Base-by-base conservation (phyloP, 192 early-diverging fungal genomes). In the Lobulomyces angularis region DNA sequence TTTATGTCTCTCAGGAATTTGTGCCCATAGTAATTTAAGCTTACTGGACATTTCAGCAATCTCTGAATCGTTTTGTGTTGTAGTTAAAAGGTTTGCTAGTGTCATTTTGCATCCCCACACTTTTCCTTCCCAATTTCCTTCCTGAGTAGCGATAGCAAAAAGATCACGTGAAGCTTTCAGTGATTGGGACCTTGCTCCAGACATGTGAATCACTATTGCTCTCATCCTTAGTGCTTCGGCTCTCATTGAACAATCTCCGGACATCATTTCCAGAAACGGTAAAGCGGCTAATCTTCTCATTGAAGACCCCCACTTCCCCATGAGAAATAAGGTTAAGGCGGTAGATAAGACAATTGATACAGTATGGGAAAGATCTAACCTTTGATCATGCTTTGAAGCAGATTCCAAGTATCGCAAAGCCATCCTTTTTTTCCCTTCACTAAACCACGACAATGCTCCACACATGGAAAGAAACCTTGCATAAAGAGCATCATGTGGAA, bases 401-500 rank as follows among this genome's bases (percentile, higher is more conserved):
- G 64, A 57, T 16, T 61, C 65, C 16, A 65, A 22, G 28, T 59
- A 70, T 17, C 29, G 27, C 16, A 61, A 8, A 14, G 38, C 12
- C 0, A 54, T 19, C 17, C 9, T 37, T 41, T 36, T 17, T 37
- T 27, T 28, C 16, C 35, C 16, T 17, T 54, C 45, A 12, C 24
- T 29, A 22, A 55, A 2, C 57, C 57, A 59, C 17, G 59, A 39
- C 6, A 37, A 29, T 12, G 24, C 30, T 18, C 60, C 62, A 8
- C 43, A 23, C 29, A 58, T 19, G 1, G 64, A 50, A 7, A 49
- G 29, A n/a, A 63, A 67, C 27, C 43, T 46, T 16, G 44, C 50
- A 39, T 64, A 70, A 8, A 56, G 23, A 9, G 37, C 26, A 26
- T 62, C 64, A 16, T 33, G n/a, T 30, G 57, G 51, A 41, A 64